Conservation (phyloP, 805 yeast species). For the Yarrowia sp. region DNA sequence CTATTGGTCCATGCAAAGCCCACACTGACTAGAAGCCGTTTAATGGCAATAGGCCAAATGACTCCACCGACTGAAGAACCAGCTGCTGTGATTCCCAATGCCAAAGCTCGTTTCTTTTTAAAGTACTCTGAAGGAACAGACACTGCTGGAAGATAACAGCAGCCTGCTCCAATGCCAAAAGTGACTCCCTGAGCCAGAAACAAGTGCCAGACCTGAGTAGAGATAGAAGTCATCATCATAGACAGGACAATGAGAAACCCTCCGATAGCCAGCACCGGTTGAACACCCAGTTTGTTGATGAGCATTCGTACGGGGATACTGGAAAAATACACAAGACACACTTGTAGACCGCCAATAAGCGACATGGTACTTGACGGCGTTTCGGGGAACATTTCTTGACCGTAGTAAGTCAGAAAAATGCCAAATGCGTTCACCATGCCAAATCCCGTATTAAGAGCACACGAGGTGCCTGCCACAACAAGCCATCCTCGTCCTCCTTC, state of each 20-base stretch:
- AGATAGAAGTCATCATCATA: conserved; percentile 48
- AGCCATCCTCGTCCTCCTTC: conserved; percentile 56
- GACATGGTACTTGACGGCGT: conserved; percentile 50
- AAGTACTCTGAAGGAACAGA: conserved; percentile 52
- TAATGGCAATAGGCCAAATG: conserved; percentile 32
- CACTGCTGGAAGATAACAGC: conserved; percentile 48
- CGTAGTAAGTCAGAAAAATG: conserved; percentile 54
- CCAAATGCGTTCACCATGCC: conserved; percentile 62
- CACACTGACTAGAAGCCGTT: conserved; percentile 43
- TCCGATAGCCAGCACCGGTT: conserved; percentile 44
- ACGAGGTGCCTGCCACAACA: conserved; percentile 49
- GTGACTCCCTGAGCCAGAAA: conserved; percentile 53
- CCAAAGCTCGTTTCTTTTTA: conserved; percentile 45
- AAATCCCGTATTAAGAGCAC: conserved; percentile 50
- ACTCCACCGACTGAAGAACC: conserved; percentile 56
- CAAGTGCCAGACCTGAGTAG: conserved; percentile 50
- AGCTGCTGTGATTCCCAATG: conserved; percentile 48
- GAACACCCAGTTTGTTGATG: conserved; percentile 47
- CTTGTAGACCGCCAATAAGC: conserved; percentile 55
- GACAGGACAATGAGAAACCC: conserved; percentile 46
- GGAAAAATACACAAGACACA: conserved; percentile 45
- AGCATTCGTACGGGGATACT: conserved; percentile 42
- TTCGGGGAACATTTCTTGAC: conserved; percentile 42
- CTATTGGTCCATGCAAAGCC: conserved; percentile 59
- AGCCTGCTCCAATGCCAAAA: conserved; percentile 50